Evolutionary conservation across 208 protist species (phyloP).

Genomic region (Strigomonas culicis): DNA sequence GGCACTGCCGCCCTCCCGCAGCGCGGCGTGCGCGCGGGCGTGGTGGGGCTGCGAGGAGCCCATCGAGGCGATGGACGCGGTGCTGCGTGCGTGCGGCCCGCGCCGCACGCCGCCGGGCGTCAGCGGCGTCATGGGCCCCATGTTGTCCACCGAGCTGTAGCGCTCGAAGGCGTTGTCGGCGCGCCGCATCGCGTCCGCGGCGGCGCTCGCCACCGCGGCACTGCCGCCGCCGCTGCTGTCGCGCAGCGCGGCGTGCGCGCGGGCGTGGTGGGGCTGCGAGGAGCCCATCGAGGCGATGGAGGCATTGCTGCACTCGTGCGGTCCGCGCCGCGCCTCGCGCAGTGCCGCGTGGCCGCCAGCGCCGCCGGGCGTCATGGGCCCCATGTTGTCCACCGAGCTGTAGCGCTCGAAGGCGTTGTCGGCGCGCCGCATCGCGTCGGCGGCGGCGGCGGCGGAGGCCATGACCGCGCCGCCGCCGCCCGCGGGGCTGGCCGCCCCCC

Average conservation of each 20-base stretch:
- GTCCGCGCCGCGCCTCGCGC: neutral
- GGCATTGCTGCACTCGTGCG: neutral
- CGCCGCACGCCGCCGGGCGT: neutral
- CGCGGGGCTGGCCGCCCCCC: neutral
- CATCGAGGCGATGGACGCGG: too few species aligned
- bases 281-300: too few species aligned
- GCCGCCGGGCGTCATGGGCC: too few species aligned
- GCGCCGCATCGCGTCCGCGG: neutral
- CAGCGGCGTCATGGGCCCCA: neutral
- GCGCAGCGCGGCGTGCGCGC: neutral
- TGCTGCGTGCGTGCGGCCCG: neutral
- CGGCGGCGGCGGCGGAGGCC: neutral
- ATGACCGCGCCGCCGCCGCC: neutral
- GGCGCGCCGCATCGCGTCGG: too few species aligned
- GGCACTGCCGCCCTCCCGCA: neutral
- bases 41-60: neutral
- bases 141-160: neutral
- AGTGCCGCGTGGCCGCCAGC: neutral
- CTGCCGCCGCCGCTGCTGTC: neutral
- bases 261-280: neutral
- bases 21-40: neutral
- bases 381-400: neutral
- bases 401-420: neutral
- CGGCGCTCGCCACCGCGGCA: neutral
- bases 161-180: slow-evolving; percentile 5